Evolutionary conservation across 257 asterid genomes (phyloP), one percentile per base, ranked within the genome.

Genomic region (Solanum virginianum): DNA sequence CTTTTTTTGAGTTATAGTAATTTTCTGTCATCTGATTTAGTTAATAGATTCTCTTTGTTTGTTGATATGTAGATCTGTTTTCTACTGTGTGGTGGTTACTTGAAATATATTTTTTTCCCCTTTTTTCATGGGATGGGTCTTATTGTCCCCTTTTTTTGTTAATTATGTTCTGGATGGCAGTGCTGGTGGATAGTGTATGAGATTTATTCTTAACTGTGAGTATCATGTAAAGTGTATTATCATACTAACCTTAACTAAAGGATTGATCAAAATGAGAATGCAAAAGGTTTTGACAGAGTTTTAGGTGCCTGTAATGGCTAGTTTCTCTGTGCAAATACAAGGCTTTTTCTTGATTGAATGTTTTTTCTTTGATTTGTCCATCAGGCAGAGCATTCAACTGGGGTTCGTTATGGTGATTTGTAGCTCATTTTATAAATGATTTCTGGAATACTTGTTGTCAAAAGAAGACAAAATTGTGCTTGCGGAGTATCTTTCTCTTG

Each of bases 341-440:
- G 59, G 26, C 60, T 60, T 43, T 86, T 83, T 85, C 84, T 66
- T 81, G 87, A 83, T 88, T 89, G 84, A 85, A 22, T 86, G 17
- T 11, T 24, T 57, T 66, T 87, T 62, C 45, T 59, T 70, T 11
- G 17, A 54, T 85, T 82, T 87, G 53, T 88, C 86, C 70, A 85
- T 85, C 75, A 86, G 85, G 86, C 90, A 89, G 94, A 85, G 74
- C 74, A 3, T 84, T 43, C 51, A 85, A 69, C 59, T n/a, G 83
- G 68, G 83, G 68, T 62, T 80, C 53, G 74, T 80, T 62, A 49
- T 45, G 71, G 71, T 86, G 86, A 45, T 49, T 29, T 32, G 88
- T 80, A 71, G 89, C 86, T 86, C 77, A 74, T 43, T 66, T 77
- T 68, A 71, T 88, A 87, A 88, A 91, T 85, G 90, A 90, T 89